phyloP scores from a whole-genome alignment of 306 rosid species.

The Senna tora region DNA sequence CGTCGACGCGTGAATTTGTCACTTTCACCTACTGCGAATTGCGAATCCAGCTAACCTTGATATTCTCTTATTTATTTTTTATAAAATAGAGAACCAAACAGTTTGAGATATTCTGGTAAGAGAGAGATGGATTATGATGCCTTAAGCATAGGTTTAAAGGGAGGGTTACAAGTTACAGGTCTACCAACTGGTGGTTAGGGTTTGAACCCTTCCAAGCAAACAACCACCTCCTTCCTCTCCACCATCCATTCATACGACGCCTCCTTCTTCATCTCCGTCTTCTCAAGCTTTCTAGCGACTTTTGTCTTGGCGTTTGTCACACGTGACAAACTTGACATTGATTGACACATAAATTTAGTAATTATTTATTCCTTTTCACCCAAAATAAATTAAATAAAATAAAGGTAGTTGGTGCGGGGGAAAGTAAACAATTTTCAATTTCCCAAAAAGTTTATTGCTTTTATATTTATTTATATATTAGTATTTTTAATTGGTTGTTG shows the following conservation, averaged over 20 bases:
- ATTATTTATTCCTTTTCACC: conserved; percentile 49
- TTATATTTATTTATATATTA: conserved; percentile 15
- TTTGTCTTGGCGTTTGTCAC: conserved; percentile 55
- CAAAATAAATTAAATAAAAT: conserved; percentile 8
- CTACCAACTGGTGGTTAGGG: conserved; percentile 89
- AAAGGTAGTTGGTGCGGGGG: conserved; percentile 60
- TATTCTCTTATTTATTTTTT: conserved; percentile 13
- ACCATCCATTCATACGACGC: neutral
- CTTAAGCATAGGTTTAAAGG: conserved; percentile 63
- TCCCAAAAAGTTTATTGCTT: neutral
- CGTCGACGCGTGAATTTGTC: conserved; percentile 49
- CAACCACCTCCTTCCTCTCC: conserved; percentile 46
- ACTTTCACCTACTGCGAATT: conserved; percentile 51
- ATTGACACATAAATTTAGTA: conserved; percentile 50
- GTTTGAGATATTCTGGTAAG: conserved; percentile 8
- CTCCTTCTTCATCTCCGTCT: conserved; percentile 20
- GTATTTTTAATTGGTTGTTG: conserved; percentile 64
- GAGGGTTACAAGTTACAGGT: conserved; percentile 56
- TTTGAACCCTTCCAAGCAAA: conserved; percentile 75
- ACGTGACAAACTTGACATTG: conserved; percentile 63
- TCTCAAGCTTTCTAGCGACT: conserved; percentile 41
- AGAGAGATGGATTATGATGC: conserved; percentile 41
- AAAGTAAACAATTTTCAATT: conserved; percentile 34
- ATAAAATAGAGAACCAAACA: conserved; percentile 4
- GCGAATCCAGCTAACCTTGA: conserved; percentile 43